These are phyloP conservation scores for Melocanna baccifera DNA, from an alignment of 176 grass and related monocot species.

Conservation along the genomic window DNA sequence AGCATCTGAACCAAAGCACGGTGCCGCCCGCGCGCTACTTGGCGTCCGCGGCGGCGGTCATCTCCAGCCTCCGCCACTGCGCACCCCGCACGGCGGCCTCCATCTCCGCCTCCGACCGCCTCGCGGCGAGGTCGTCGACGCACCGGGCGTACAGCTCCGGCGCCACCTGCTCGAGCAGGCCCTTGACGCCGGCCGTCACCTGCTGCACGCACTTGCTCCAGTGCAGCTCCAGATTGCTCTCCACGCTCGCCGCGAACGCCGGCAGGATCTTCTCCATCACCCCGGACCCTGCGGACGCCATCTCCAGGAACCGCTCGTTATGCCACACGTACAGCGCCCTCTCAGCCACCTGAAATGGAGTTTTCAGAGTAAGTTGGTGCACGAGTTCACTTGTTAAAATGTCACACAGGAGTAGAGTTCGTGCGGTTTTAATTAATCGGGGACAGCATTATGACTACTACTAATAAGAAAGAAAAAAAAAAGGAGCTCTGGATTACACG, in stretches of 20 bases:
- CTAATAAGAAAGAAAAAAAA: background rate
- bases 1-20: background rate
- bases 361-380: background rate
- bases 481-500: constrained; percentile 23
- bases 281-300: constrained; percentile 40
- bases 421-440: background rate
- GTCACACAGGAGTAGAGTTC: background rate
- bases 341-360: constrained; percentile 68
- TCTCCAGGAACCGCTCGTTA: constrained; percentile 72
- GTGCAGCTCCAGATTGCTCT: constrained; percentile 67
- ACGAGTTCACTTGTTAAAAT: too few relatives aligned
- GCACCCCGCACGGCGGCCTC: constrained; percentile 38
- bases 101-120: background rate
- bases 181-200: constrained; percentile 58
- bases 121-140: constrained; percentile 31
- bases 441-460: background rate
- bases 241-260: constrained; percentile 52
- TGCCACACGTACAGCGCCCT: constrained; percentile 80
- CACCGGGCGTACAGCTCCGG: constrained; percentile 58
- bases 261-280: constrained; percentile 60
- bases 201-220: constrained; percentile 92
- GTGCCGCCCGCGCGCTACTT: background rate
- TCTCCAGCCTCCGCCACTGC: constrained; percentile 61
- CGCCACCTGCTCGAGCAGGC: constrained; percentile 51
- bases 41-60: background rate